Percentiles rank a stretch among this genome's conserved stretches.
Conservation (phyloP, 495 filamentous ascomycete species). For the Neurospora sublineolata region DNA sequence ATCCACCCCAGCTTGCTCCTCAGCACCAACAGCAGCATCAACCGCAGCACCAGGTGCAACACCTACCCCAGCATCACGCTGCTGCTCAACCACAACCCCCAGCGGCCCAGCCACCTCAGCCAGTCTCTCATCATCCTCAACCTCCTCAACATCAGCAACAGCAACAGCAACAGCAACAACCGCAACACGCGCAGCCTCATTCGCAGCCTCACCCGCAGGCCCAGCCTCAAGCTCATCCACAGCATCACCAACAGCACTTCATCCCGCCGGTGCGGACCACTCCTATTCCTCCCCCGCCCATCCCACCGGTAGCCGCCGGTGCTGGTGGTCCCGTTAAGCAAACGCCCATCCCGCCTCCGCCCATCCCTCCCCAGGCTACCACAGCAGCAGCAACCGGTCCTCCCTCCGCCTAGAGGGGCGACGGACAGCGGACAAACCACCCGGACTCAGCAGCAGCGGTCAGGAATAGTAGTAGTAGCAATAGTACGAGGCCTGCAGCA, state of each 20-base stretch:
- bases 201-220: not conserved
- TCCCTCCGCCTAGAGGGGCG: slow-evolving; percentile 1
- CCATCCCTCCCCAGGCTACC: slow-evolving; percentile 14
- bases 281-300: slow-evolving; percentile 19
- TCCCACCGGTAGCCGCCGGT: slow-evolving; percentile 8
- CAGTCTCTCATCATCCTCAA: not conserved
- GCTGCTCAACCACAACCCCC: not conserved
- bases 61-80: not conserved
- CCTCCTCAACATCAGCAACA: not conserved
- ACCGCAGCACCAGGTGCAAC: slow-evolving; percentile 1
- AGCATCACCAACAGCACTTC: slow-evolving; percentile 3
- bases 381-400: slow-evolving; percentile 1
- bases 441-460: slow-evolving; percentile 1
- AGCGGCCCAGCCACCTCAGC: not conserved
- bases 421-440: not conserved
- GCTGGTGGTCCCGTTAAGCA: slow-evolving; percentile 4
- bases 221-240: not conserved
- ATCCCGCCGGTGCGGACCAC: slow-evolving; percentile 12
- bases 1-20: slow-evolving; percentile 1
- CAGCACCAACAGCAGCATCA: not conserved
- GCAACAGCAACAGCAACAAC: slow-evolving; percentile 1
- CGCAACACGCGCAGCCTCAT: not conserved
- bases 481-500: not conserved
- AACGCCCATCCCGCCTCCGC: slow-evolving; percentile 23
- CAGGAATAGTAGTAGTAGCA: not conserved